Base-by-base conservation (phyloP, 495 filamentous ascomycete species). In the Tuber melanosporum region DNA sequence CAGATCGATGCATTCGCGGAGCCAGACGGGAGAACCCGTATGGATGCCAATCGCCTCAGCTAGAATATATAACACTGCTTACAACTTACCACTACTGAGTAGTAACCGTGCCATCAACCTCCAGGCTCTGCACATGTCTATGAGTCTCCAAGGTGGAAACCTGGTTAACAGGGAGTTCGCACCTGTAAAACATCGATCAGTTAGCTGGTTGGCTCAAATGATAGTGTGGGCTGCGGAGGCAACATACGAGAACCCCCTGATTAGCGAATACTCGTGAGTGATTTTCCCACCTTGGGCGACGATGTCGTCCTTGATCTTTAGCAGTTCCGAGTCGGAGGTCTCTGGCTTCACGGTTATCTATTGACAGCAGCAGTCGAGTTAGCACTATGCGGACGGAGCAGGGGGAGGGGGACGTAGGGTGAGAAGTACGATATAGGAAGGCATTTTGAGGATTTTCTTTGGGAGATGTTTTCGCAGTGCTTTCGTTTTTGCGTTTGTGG, bases 221-320 rank as follows among this genome's bases (percentile, higher is more conserved):
- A 62, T 45, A 10, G 6, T 43, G 9, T 43, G 9, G 42, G 8
- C 9, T 3, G 9, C 42, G 42, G 75, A 70, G 70, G 75, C 43
- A 39, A 83, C 92, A 82, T 90, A 98, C 95, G 91, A 90, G 87
- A 98, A 97, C 57, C 92, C 93, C 85, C 93, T 95, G 86, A 96
- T 93, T 78, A 98, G 84, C 52, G 85, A 90, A 87, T 92, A 97
- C 83, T 94, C 92, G 80, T 94, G 89, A 73, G 85, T 89, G 85
- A 98, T 94, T 82, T 87, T 88, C 77, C 94, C 95, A 76, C 94
- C 94, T 80, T 93, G 89, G 45, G 89, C 86, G 69, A 82, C 84
- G 72, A 90, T 91, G 2, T 88, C 80, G 76, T 92, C 85, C 89
- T 97, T 97, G 76, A 92, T 91, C 76, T 91, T 94, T 39, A 90